These are phyloP conservation scores for Flaveria robusta DNA, from an alignment of 129 eudicot species.

Conservation along the genomic window DNA sequence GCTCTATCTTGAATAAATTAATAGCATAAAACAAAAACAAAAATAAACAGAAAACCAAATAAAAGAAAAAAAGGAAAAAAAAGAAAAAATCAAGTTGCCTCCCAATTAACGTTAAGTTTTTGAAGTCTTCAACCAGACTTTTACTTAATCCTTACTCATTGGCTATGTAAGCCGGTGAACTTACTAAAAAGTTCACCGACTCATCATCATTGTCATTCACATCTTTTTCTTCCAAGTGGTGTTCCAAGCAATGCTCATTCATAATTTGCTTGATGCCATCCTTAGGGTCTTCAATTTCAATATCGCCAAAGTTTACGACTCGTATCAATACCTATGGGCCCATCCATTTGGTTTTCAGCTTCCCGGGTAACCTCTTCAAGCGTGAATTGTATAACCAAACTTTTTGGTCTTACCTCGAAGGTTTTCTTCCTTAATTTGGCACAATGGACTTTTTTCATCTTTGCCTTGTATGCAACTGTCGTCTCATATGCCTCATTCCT, in stretches of 20 bases:
- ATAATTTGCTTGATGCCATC: not conserved
- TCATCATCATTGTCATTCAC: too few relatives aligned
- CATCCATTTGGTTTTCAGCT: not conserved
- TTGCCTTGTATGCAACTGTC: not conserved
- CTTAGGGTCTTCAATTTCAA: not conserved
- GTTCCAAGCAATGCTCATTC: not conserved
- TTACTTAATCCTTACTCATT: too few relatives aligned
- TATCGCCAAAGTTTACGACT: not conserved
- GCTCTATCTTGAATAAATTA: too few relatives aligned
- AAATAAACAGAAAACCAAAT: too few relatives aligned
- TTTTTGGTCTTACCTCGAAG: not conserved
- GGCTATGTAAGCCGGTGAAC: too few relatives aligned
- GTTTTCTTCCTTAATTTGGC: not conserved
- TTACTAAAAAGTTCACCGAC: too few relatives aligned
- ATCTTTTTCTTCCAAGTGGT: not conserved
- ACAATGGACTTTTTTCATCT: not conserved
- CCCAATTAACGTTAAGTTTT: too few relatives aligned
- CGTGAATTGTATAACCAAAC: not conserved
- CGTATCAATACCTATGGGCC: not conserved
- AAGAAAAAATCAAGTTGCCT: too few relatives aligned
- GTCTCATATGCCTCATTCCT: too few relatives aligned
- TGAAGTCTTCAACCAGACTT: too few relatives aligned
- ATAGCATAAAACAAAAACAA: too few relatives aligned
- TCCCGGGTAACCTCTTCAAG: not conserved
- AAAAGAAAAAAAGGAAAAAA: too few relatives aligned